phyloP scores from a whole-genome alignment of 1,139 yeast species.

The Blastobotrys petasosporus region DNA sequence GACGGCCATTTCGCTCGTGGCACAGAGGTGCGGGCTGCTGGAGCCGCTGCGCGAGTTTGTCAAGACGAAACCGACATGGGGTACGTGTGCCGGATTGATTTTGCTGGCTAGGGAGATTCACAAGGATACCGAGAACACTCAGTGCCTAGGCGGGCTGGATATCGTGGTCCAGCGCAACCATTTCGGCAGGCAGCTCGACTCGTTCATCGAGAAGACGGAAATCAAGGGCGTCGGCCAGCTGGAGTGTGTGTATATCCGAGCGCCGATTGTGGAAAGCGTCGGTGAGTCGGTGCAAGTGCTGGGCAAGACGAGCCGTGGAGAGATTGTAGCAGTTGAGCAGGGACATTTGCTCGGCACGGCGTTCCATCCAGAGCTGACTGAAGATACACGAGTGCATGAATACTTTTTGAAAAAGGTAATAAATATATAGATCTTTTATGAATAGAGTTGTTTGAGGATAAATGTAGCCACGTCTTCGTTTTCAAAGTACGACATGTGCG shows the following conservation, averaged over 20 bases:
- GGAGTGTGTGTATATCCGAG: conserved; percentile 66
- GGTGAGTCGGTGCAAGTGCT: conserved; percentile 21
- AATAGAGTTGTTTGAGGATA: conserved; percentile 40
- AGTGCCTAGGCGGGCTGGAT: conserved; percentile 59
- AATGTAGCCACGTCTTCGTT: conserved; percentile 82
- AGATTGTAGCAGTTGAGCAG: conserved; percentile 67
- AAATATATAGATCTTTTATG: background rate
- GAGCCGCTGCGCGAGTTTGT: conserved; percentile 51
- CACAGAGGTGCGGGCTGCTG: conserved; percentile 57
- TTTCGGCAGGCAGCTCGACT: conserved; percentile 72
- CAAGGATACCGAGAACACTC: conserved; percentile 48
- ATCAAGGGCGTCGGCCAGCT: conserved; percentile 45
- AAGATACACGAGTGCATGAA: conserved; percentile 56
- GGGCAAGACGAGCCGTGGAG: conserved; percentile 19
- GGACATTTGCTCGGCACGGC: conserved; percentile 66
- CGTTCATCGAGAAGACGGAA: conserved; percentile 42
- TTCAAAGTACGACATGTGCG: conserved; percentile 85
- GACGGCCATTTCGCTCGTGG: conserved; percentile 67
- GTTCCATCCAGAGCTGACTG: conserved; percentile 73
- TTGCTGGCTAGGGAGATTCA: conserved; percentile 54
- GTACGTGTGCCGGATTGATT: conserved; percentile 82
- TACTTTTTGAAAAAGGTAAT: conserved; percentile 41
- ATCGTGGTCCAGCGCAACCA: conserved; percentile 66
- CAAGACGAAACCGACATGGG: conserved; percentile 62
- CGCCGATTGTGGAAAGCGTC: conserved; percentile 52